These are phyloP conservation scores for Fusarium clavum DNA, from an alignment of 2,329 filamentous ascomycete genomes.

Conservation along the genomic window DNA sequence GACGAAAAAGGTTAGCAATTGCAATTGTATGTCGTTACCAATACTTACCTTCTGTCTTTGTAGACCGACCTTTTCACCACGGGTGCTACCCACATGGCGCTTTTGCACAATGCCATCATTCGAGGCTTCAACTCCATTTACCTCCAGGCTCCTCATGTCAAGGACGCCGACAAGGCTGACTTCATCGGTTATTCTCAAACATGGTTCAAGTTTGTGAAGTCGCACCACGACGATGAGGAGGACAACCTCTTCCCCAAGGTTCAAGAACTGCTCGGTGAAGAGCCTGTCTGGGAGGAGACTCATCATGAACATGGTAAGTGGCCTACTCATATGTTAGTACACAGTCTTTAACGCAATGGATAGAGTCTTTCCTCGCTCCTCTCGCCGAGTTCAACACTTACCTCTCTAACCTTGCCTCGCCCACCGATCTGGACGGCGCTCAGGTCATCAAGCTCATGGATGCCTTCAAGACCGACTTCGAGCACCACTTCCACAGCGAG, in stretches of 20 bases:
- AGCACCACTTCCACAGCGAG: slow-evolving; percentile 66
- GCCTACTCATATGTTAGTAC: neutral
- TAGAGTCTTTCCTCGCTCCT: slow-evolving; percentile 62
- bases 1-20: slow-evolving; percentile 61
- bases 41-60: neutral
- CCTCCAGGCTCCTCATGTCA: slow-evolving; percentile 66
- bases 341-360: neutral
- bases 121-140: slow-evolving; percentile 74
- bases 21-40: neutral
- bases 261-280: slow-evolving; percentile 62
- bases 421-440: slow-evolving; percentile 57
- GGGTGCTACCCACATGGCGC: slow-evolving; percentile 70
- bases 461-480: slow-evolving; percentile 63
- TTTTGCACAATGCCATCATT: slow-evolving; percentile 72
- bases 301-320: slow-evolving; percentile 65
- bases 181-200: slow-evolving; percentile 69
- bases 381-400: slow-evolving; percentile 65
- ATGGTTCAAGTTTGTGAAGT: slow-evolving; percentile 69
- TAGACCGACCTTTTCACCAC: slow-evolving; percentile 69
- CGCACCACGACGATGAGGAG: slow-evolving; percentile 72
- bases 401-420: slow-evolving; percentile 56
- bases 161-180: slow-evolving; percentile 63
- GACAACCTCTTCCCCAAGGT: slow-evolving; percentile 66
- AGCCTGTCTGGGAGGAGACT: slow-evolving; percentile 63
- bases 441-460: slow-evolving; percentile 63